These are phyloP conservation scores for Termitomyces sp. DNA, from an alignment of 1,284 basidiomycete genomes.

Conservation along the genomic window DNA sequence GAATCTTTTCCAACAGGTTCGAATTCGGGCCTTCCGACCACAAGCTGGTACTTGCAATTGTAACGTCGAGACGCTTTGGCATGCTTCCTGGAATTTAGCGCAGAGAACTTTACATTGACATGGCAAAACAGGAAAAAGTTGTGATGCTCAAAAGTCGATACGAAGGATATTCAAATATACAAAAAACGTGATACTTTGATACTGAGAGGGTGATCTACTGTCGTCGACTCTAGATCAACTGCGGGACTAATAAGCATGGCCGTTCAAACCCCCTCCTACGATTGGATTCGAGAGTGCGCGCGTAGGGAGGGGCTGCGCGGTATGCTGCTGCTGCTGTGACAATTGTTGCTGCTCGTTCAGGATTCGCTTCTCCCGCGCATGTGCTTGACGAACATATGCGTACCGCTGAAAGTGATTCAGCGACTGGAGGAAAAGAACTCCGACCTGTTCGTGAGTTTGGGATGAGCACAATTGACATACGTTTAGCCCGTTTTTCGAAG, in stretches of 20 bases:
- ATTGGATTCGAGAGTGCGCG: constrained; percentile 29
- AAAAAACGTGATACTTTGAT: background rate
- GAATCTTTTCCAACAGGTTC: background rate
- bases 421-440: constrained; percentile 75
- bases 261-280: constrained; percentile 24
- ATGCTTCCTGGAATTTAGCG: background rate
- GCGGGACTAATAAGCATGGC: constrained; percentile 19
- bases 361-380: constrained; percentile 47
- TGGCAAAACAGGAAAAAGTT: background rate
- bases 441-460: constrained; percentile 52
- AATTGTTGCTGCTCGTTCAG: constrained; percentile 36
- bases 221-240: background rate
- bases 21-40: background rate
- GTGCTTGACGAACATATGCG: constrained; percentile 73
- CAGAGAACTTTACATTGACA: background rate
- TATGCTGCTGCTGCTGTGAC: constrained; percentile 28
- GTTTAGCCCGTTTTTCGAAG: constrained; percentile 4
- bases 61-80: background rate
- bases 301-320: constrained; percentile 15
- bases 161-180: background rate
- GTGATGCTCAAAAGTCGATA: background rate
- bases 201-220: background rate
- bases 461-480: constrained; percentile 1
- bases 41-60: background rate
- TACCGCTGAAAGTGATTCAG: constrained; percentile 92